These are phyloP conservation scores for Taiozyma onychis DNA, from an alignment of 1,139 yeast genomes.

Conservation along the genomic window DNA sequence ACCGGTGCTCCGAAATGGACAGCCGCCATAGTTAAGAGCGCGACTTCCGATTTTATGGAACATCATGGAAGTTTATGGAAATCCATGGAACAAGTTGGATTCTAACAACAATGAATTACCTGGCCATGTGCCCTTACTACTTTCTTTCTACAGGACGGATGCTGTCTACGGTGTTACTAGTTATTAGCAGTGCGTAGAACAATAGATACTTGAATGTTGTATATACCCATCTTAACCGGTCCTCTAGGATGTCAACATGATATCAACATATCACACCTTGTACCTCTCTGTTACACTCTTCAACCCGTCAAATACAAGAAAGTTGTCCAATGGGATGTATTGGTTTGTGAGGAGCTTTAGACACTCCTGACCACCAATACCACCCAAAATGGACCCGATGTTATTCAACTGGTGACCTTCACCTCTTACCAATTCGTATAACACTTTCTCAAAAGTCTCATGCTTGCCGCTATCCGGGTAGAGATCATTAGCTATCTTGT, in stretches of 20 bases:
- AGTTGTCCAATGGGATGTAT: conserved; percentile 66
- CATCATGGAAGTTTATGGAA: background rate
- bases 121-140: too few relatives aligned
- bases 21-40: background rate
- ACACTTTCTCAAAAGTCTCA: conserved; percentile 11
- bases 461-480: background rate
- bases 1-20: background rate
- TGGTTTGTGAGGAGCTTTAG: conserved; percentile 62
- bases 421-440: conserved; percentile 33
- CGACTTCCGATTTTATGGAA: background rate
- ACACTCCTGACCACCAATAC: conserved; percentile 78
- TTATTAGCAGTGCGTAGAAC: too few relatives aligned
- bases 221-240: too few relatives aligned
- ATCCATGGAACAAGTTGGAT: background rate
- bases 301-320: conserved; percentile 67
- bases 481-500: conserved; percentile 14
- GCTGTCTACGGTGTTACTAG: too few relatives aligned
- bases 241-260: too few relatives aligned
- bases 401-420: conserved; percentile 40
- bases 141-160: too few relatives aligned
- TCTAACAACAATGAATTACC: too few relatives aligned
- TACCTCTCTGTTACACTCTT: conserved; percentile 44
- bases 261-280: background rate
- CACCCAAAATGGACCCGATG: conserved; percentile 61
- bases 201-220: too few relatives aligned